Evolutionary conservation across 441 rosid genomes (phyloP), one percentile per base, ranked within the genome.

Genomic region (Arabidopsis lyrata): DNA sequence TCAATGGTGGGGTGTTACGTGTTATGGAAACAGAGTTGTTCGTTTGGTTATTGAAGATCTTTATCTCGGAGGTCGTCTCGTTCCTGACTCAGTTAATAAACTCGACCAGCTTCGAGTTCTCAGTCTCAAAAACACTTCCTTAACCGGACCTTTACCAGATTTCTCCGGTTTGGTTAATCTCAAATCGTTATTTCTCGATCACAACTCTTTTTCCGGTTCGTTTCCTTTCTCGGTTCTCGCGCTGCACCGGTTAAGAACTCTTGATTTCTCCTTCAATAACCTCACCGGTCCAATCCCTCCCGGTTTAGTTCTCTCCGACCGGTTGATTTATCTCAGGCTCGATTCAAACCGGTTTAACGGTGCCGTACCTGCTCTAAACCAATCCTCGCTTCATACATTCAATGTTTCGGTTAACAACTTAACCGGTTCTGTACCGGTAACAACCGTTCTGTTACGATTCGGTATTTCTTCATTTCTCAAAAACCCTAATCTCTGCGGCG

Each of bases 61-160:
- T 9, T 82, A 77, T 78, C 95, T 92, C 54, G 89, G 88, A 47
- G 97, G 99, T 54, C 52, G 73, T 72, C 78, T 95, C 64, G 71
- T 82, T 73, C 78, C 91, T 55, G 75, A 83, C 85, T 83, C 97
- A 11, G 69, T 95, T 72, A 79, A 88, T 60, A 79, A 70, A 42
- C 95, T 95, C 54, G 91, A 82, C 81, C 91, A 92, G 86, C 97
- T 95, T 47, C 91, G 99, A 7, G 95, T 92, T 68, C 85, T 95
- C 48, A 63, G 90, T 77, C 94, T 95, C 45, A 91, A 77, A 27
- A 89, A 90, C 86, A 87, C 69, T 86, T 92, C 97, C 13, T 85
- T 95, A 73, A 80, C 85, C 59, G 99, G 97, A 11, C 82, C 86
- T 32, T 54, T 92, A 66, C 97, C 99, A 0, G 93, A 92, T 68